phyloP scores from a whole-genome alignment of 345 rosid species.

The Heritiera littoralis region DNA sequence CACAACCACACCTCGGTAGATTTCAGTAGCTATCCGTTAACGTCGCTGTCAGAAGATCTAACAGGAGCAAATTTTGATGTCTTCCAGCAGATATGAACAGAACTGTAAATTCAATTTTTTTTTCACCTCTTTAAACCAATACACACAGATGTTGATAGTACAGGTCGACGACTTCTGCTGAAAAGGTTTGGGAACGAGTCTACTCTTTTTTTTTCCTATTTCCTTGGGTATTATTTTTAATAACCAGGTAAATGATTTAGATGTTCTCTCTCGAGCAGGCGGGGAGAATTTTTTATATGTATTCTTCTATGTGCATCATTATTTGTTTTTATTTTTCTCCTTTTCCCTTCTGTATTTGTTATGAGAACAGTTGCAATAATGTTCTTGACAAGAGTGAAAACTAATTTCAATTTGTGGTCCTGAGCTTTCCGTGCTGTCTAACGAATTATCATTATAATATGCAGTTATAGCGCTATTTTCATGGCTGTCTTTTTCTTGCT shows the following conservation, averaged over 20 bases:
- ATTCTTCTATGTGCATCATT: background rate
- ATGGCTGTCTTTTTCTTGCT: conserved; percentile 28
- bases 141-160: conserved; percentile 37
- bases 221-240: background rate
- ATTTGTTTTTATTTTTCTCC: background rate
- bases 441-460: conserved; percentile 23
- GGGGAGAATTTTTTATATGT: background rate
- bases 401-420: conserved; percentile 23
- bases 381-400: conserved; percentile 31
- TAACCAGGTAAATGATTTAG: conserved; percentile 8
- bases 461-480: conserved; percentile 25
- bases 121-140: conserved; percentile 4
- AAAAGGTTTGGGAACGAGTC: conserved; percentile 28
- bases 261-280: conserved; percentile 8
- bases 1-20: conserved; percentile 39
- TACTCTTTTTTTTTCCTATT: background rate
- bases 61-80: conserved; percentile 46
- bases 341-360: conserved; percentile 22
- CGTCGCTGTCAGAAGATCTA: conserved; percentile 59
- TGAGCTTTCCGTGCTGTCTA: conserved; percentile 9
- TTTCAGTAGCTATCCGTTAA: conserved; percentile 52
- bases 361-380: conserved; percentile 30
- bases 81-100: conserved; percentile 50
- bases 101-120: conserved; percentile 37
- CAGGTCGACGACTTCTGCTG: conserved; percentile 26